These are phyloP conservation scores for Neonectria coccinea DNA, from an alignment of 2,329 filamentous ascomycete genomes.

Conservation along the genomic window DNA sequence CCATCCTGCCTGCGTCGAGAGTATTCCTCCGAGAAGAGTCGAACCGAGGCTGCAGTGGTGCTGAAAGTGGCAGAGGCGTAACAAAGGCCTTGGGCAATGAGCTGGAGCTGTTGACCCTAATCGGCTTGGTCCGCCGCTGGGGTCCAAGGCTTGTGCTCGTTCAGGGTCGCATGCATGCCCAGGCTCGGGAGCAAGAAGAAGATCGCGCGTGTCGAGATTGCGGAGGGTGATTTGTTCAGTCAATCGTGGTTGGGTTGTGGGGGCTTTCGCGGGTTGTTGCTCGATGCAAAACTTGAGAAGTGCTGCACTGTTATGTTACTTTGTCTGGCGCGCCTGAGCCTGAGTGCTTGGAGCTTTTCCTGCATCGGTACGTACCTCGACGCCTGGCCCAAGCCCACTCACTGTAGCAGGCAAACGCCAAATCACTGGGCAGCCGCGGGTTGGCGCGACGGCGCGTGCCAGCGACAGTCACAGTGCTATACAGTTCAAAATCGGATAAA, in stretches of 20 bases:
- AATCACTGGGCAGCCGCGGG: slow-evolving; percentile 4
- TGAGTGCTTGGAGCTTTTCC: slow-evolving; percentile 25
- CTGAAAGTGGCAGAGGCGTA: background rate
- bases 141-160: slow-evolving; percentile 39
- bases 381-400: slow-evolving; percentile 15
- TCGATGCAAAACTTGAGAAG: slow-evolving; percentile 39
- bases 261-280: slow-evolving; percentile 35
- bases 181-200: slow-evolving; percentile 15
- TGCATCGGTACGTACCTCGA: slow-evolving; percentile 36
- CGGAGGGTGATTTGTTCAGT: slow-evolving; percentile 11
- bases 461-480: slow-evolving; percentile 27
- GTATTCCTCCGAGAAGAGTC: background rate
- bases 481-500: background rate
- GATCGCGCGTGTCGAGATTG: slow-evolving; percentile 25
- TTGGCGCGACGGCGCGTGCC: slow-evolving; percentile 34
- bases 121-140: slow-evolving; percentile 43
- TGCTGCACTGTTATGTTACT: slow-evolving; percentile 36
- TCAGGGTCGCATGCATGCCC: slow-evolving; percentile 42
- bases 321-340: slow-evolving; percentile 39
- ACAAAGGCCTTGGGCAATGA: slow-evolving; percentile 16
- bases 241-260: slow-evolving; percentile 25
- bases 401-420: too few species aligned
- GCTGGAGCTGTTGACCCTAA: slow-evolving; percentile 40
- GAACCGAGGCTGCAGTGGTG: slow-evolving; percentile 3
- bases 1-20: slow-evolving; percentile 31